phyloP scores from a whole-genome alignment of 2,329 filamentous ascomycete genomes.

The Sclerotinia spermophila region DNA sequence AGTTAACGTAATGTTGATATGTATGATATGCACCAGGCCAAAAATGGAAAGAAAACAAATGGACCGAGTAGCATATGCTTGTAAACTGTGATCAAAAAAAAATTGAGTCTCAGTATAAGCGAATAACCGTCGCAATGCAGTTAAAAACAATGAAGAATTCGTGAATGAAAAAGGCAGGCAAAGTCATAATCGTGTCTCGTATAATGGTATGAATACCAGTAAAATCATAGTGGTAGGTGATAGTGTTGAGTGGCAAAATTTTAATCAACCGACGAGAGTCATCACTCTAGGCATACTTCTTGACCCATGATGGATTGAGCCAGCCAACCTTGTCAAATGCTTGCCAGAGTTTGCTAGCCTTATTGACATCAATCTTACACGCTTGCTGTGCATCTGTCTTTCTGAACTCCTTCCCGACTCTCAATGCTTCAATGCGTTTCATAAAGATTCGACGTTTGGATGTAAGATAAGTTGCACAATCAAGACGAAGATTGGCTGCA shows the following conservation, averaged over 20 bases:
- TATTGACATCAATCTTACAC: constrained; percentile 98
- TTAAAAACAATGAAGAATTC: constrained; percentile 3
- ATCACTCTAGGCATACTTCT: constrained; percentile 24
- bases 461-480: constrained; percentile 83
- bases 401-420: constrained; percentile 76
- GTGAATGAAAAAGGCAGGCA: neutral
- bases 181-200: constrained; percentile 12
- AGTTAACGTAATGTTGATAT: constrained; percentile 16
- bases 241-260: constrained; percentile 9
- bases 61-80: constrained; percentile 11
- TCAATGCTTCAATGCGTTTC: constrained; percentile 63
- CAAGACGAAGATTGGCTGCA: constrained; percentile 75
- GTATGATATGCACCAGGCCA: constrained; percentile 24
- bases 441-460: constrained; percentile 92
- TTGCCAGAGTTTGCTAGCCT: constrained; percentile 87
- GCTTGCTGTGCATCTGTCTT: constrained; percentile 95
- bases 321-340: constrained; percentile 85
- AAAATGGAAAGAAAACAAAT: constrained; percentile 16
- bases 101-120: constrained; percentile 19
- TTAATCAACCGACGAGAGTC: constrained; percentile 16
- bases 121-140: constrained; percentile 31
- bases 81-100: constrained; percentile 27
- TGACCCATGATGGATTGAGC: constrained; percentile 48
- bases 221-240: neutral
- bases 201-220: neutral